Evolutionary conservation across 2,329 filamentous ascomycete genomes (phyloP).

Genomic region (Thielaviopsis euricoi): DNA sequence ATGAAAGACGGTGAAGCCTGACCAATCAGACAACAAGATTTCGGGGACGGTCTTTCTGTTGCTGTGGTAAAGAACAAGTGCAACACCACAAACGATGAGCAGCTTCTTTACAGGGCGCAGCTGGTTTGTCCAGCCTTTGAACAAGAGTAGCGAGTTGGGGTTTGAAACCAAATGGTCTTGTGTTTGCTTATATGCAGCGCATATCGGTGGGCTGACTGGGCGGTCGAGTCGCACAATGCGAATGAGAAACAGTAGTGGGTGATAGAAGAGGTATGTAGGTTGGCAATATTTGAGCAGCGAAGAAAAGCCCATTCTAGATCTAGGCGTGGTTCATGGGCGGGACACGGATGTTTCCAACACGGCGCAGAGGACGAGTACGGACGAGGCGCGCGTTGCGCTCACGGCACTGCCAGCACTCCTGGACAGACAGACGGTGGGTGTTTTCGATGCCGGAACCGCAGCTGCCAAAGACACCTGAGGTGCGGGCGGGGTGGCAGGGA

Average conservation of each 20-base stretch:
- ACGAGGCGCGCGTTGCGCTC: constrained; percentile 7
- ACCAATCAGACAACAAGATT: neutral
- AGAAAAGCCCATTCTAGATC: neutral
- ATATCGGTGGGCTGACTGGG: no score
- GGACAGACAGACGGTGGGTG: constrained; percentile 17
- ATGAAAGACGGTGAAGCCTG: neutral
- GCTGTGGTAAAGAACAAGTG: neutral
- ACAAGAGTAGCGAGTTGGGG: neutral
- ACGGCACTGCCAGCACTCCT: constrained; percentile 22
- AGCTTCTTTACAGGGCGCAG: neutral
- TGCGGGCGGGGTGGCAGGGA: constrained; percentile 18
- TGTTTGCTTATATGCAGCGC: neutral
- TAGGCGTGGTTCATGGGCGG: constrained; percentile 7
- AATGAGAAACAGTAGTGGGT: neutral
- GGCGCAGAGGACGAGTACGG: constrained; percentile 8
- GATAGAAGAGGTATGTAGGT: no score
- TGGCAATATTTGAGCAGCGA: neutral
- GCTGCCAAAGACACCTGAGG: constrained; percentile 21
- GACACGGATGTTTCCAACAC: constrained; percentile 6
- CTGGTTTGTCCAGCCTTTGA: neutral
- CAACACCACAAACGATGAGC: neutral
- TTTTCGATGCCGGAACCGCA: constrained; percentile 20
- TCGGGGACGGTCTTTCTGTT: neutral
- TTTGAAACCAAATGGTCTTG: neutral
- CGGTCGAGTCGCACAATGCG: neutral